Evolutionary conservation across 1,284 basidiomycete species (phyloP).

Genomic region (Ustilago crameri): DNA sequence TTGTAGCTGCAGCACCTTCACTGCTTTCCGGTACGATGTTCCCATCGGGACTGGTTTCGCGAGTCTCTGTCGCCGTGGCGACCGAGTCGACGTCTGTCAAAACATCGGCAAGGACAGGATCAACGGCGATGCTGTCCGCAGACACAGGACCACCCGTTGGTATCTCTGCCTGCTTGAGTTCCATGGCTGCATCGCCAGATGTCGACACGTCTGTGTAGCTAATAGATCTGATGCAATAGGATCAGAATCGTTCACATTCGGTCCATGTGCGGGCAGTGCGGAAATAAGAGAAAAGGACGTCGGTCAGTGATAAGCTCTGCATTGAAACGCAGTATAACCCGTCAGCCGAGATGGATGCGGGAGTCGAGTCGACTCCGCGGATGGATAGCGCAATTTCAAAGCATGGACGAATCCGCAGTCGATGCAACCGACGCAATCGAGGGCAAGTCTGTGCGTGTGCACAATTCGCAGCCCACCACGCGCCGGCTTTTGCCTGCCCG

Average conservation of each 20-base stretch:
- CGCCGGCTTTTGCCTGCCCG: background rate
- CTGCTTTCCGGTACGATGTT: slow-evolving; percentile 6
- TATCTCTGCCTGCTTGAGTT: background rate
- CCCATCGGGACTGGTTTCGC: slow-evolving; percentile 30
- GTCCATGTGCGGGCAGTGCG: background rate
- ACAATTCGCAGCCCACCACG: background rate
- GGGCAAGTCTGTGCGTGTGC: background rate
- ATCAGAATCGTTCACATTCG: too few relatives aligned
- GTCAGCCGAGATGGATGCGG: background rate
- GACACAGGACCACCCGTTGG: background rate
- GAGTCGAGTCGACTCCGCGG: background rate
- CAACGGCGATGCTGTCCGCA: slow-evolving; percentile 14
- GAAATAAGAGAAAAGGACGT: background rate
- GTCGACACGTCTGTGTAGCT: slow-evolving; percentile 10
- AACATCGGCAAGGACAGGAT: slow-evolving; percentile 27
- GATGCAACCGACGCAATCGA: background rate
- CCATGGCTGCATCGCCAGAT: slow-evolving; percentile 16
- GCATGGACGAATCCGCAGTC: background rate
- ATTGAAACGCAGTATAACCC: background rate
- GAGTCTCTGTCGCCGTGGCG: slow-evolving; percentile 40
- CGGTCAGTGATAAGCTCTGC: background rate
- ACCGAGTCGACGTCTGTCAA: slow-evolving; percentile 39
- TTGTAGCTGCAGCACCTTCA: background rate
- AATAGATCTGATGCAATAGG: background rate
- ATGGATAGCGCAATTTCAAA: background rate